Conservation (phyloP, 768 basidiomycete genomes). For the Russula ochroleuca region DNA sequence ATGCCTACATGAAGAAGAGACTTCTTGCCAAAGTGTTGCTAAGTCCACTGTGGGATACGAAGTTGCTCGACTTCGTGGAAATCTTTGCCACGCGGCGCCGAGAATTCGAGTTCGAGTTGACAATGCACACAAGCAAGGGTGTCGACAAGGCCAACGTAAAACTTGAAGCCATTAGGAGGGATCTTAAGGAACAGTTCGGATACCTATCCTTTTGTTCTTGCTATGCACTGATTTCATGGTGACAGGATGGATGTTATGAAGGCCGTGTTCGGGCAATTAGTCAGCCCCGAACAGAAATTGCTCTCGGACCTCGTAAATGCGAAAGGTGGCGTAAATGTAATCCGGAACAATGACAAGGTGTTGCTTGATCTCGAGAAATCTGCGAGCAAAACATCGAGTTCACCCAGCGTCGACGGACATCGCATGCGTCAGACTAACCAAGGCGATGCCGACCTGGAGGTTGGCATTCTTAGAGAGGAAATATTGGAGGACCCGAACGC, state of each 20-base stretch:
- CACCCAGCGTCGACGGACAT: background rate
- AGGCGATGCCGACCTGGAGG: background rate
- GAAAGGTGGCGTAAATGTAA: constrained; percentile 30
- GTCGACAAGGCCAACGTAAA: constrained; percentile 11
- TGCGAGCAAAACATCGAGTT: background rate
- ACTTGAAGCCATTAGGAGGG: constrained; percentile 21
- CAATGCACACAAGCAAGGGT: constrained; percentile 30
- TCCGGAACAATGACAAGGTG: constrained; percentile 26
- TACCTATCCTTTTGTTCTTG: background rate
- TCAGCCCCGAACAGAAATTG: constrained; percentile 23
- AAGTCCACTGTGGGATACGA: constrained; percentile 32
- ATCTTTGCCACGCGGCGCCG: constrained; percentile 29
- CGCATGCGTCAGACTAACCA: background rate
- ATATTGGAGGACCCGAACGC: constrained; percentile 28
- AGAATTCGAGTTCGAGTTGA: constrained; percentile 33
- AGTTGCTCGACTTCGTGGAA: constrained; percentile 30
- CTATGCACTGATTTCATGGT: background rate
- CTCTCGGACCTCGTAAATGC: constrained; percentile 16
- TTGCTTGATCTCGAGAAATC: constrained; percentile 27
- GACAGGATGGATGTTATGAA: constrained; percentile 25
- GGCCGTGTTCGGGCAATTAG: constrained; percentile 20
- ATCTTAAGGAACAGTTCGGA: constrained; percentile 25
- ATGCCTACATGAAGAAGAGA: constrained; percentile 34
- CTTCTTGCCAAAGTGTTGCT: constrained; percentile 32
- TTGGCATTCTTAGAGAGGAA: constrained; percentile 23